These are phyloP conservation scores for Panicum hallii DNA, from an alignment of 202 grass and related monocot species.

Conservation along the genomic window DNA sequence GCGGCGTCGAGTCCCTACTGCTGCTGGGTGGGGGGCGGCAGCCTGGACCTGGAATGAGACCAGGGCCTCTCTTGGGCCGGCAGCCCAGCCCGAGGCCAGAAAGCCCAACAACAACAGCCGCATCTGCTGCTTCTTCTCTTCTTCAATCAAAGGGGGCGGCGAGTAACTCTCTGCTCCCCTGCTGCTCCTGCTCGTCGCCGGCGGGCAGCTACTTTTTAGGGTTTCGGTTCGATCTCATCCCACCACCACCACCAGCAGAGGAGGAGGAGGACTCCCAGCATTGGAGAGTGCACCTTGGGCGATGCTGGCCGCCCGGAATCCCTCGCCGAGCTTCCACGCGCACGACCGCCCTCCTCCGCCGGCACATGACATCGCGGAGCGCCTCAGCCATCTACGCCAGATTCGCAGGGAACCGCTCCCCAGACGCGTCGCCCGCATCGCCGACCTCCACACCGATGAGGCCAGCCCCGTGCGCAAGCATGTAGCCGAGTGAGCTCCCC, in stretches of 20 bases:
- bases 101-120: neutral
- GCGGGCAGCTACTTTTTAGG: neutral
- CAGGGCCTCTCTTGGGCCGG: no score
- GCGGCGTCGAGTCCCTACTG: no score
- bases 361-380: conserved; percentile 42
- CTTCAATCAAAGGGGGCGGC: neutral
- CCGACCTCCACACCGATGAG: conserved; percentile 66
- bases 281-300: neutral
- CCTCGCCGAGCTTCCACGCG: conserved; percentile 11
- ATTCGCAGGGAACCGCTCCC: conserved; percentile 62
- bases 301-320: conserved; percentile 47
- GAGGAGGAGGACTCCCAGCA: neutral
- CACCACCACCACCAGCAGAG: neutral
- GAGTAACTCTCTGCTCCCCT: neutral
- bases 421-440: conserved; percentile 63
- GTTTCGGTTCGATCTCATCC: neutral
- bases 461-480: conserved; percentile 81
- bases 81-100: neutral
- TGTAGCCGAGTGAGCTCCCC: conserved; percentile 66
- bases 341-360: neutral
- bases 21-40: no score
- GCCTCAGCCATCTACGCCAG: conserved; percentile 64
- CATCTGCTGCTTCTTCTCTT: no score
- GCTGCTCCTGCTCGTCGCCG: neutral
- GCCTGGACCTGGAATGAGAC: no score